Evolutionary conservation across 2,329 filamentous ascomycete species (phyloP).

Genomic region (Pestalotiopsis sp.): DNA sequence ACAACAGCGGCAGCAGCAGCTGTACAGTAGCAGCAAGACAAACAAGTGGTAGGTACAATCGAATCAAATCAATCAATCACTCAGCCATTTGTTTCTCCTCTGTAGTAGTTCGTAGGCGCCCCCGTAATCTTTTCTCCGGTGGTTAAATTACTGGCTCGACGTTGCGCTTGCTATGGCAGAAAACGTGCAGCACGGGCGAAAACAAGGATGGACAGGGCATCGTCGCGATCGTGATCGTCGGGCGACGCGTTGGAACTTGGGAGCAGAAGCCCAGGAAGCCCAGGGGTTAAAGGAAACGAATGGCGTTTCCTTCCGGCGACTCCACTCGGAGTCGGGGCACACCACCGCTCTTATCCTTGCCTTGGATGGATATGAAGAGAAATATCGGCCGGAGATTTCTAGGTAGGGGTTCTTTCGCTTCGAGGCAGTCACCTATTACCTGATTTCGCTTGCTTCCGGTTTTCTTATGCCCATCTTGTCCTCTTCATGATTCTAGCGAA

Average conservation of each 20-base stretch:
- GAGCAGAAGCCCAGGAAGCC: not conserved
- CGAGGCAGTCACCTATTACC: not conserved
- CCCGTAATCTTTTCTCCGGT: not conserved
- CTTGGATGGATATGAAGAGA: not conserved
- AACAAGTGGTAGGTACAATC: not conserved
- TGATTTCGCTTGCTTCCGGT: not conserved
- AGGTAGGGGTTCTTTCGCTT: not conserved
- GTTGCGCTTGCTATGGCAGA: not conserved
- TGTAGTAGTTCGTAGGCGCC: not conserved
- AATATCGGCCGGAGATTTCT: not conserved
- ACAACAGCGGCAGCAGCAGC: not conserved
- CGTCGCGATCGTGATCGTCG: constrained; percentile 8
- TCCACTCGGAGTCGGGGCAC: not conserved
- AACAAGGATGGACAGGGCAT: constrained; percentile 7
- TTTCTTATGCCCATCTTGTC: not conserved
- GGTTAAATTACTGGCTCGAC: constrained; percentile 13
- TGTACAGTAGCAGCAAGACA: not conserved
- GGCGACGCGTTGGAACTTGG: constrained; percentile 6
- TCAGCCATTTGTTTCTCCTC: not conserved
- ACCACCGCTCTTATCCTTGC: not conserved
- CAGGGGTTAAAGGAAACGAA: not conserved
- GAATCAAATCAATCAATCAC: not conserved
- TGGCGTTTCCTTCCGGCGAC: not conserved
- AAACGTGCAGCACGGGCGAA: constrained; percentile 2
- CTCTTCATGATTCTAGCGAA: not conserved